A percentile compares a stretch with the other conserved stretches of the same genome.
These are phyloP conservation scores for Fusarium sp. DNA, from an alignment of 2,329 filamentous ascomycete genomes.

Conservation along the genomic window DNA sequence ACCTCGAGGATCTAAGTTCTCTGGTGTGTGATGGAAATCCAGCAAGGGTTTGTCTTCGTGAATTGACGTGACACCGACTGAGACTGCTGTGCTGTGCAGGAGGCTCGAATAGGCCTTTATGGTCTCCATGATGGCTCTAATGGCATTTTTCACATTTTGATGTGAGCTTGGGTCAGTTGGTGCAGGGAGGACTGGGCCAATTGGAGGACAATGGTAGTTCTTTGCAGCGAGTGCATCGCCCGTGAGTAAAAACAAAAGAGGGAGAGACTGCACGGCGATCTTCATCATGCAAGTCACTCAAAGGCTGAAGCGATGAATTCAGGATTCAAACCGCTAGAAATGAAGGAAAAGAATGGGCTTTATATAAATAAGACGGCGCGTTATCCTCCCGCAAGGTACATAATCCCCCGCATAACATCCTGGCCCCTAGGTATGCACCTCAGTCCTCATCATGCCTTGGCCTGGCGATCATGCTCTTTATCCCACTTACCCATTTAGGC, in stretches of 20 bases:
- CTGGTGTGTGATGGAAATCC: conserved; percentile 1
- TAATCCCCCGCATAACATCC: neutral
- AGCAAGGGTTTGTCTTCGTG: neutral
- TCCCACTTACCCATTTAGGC: neutral
- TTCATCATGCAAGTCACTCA: neutral
- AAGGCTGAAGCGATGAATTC: too few relatives aligned
- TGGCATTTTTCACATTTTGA: neutral
- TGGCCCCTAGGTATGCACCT: neutral
- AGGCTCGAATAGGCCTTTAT: neutral
- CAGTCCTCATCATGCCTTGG: neutral
- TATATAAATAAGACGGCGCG: neutral
- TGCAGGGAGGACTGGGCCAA: conserved; percentile 6
- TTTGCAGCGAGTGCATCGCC: conserved; percentile 9
- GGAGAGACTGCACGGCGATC: neutral
- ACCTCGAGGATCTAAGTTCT: neutral
- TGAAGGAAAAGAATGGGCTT: neutral
- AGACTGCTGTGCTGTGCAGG: conserved; percentile 1
- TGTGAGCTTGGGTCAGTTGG: neutral
- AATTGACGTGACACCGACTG: neutral
- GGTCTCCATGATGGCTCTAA: neutral
- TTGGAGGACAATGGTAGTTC: conserved; percentile 11
- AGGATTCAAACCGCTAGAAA: too few relatives aligned
- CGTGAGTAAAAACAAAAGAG: neutral
- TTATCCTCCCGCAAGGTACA: neutral
- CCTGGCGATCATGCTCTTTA: neutral